Percentiles rank a stretch among this genome's conserved stretches.
These are phyloP conservation scores for Colletotrichum abscissum DNA, from an alignment of 2,329 filamentous ascomycete genomes.

Conservation along the genomic window DNA sequence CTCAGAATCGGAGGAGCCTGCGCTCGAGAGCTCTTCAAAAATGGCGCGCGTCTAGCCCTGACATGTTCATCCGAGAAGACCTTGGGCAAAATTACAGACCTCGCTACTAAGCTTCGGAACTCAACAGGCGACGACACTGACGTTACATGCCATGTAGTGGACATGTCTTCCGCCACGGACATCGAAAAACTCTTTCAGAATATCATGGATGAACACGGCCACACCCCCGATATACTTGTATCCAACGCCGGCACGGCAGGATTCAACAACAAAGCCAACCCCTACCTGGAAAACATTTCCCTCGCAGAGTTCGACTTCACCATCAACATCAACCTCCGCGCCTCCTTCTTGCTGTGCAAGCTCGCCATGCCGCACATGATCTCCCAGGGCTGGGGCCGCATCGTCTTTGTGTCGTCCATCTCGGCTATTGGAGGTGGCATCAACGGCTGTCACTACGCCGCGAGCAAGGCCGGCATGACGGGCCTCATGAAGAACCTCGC, in stretches of 20 bases:
- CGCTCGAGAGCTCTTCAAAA: slow-evolving; percentile 63
- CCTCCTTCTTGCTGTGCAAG: slow-evolving; percentile 71
- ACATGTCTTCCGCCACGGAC: slow-evolving; percentile 65
- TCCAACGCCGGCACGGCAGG: slow-evolving; percentile 67
- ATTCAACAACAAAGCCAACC: slow-evolving; percentile 68
- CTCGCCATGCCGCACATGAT: slow-evolving; percentile 71
- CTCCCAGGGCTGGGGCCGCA: slow-evolving; percentile 68
- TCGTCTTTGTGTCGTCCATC: slow-evolving; percentile 73
- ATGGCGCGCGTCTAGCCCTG: slow-evolving; percentile 66
- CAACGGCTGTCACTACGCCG: slow-evolving; percentile 71
- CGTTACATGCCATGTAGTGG: slow-evolving; percentile 67
- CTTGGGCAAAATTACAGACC: slow-evolving; percentile 15
- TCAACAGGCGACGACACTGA: background rate
- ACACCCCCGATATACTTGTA: slow-evolving; percentile 71
- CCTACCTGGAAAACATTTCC: slow-evolving; percentile 66
- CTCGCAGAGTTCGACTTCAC: slow-evolving; percentile 74
- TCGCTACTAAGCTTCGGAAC: background rate
- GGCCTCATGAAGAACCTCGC: slow-evolving; percentile 75
- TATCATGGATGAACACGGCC: slow-evolving; percentile 62
- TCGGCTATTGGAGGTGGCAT: slow-evolving; percentile 72
- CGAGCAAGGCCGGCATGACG: slow-evolving; percentile 70
- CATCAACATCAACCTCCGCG: slow-evolving; percentile 70
- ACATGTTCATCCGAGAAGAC: slow-evolving; percentile 55
- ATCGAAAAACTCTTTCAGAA: slow-evolving; percentile 66
- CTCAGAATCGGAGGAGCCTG: slow-evolving; percentile 70